Conservation (phyloP, 164 flowering plant genomes). For the Buxus sempervirens region DNA sequence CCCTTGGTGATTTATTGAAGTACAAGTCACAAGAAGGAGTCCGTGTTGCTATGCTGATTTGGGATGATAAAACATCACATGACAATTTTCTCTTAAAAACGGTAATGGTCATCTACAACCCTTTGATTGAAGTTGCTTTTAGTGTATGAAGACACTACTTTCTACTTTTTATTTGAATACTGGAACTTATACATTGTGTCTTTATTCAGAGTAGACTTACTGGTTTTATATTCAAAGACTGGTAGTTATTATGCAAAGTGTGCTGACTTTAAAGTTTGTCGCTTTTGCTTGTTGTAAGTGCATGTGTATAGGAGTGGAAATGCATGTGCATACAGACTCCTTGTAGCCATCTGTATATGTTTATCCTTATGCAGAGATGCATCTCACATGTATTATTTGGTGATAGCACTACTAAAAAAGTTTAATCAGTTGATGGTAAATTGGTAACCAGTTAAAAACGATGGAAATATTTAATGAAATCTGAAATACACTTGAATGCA, state of each 20-base stretch:
- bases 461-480: background rate
- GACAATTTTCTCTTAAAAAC: constrained; percentile 53
- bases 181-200: background rate
- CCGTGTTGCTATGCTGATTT: constrained; percentile 51
- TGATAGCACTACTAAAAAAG: background rate
- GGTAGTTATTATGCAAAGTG: background rate
- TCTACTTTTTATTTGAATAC: background rate
- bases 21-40: constrained; percentile 72
- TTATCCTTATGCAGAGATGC: background rate
- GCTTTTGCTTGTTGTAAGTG: too few relatives aligned
- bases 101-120: constrained; percentile 25
- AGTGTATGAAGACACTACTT: background rate
- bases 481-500: constrained; percentile 29
- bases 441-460: too few relatives aligned
- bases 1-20: constrained; percentile 61
- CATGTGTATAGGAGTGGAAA: too few relatives aligned
- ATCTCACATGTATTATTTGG: background rate
- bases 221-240: background rate
- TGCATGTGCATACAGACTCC: background rate
- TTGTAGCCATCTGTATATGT: background rate
- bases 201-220: background rate
- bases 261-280: background rate
- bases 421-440: background rate
- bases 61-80: constrained; percentile 81
- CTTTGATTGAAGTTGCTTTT: background rate